Evolutionary conservation across 257 asterid species (phyloP).

Genomic region (Solanum rostratum): DNA sequence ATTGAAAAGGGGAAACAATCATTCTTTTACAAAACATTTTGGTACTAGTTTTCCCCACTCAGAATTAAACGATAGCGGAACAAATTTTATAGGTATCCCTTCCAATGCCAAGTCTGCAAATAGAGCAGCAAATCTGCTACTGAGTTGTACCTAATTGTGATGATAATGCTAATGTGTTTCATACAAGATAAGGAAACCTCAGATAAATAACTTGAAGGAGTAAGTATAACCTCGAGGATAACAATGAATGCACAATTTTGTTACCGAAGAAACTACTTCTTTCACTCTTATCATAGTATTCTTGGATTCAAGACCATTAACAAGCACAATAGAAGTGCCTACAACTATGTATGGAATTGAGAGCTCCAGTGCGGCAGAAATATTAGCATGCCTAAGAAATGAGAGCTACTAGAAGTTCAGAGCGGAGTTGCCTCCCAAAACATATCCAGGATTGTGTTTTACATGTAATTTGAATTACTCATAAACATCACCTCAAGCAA

Average conservation of each 20-base stretch:
- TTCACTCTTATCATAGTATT: background rate
- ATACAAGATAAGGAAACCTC: background rate
- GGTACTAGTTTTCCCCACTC: background rate
- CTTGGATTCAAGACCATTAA: background rate
- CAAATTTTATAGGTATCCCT: background rate
- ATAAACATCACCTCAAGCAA: background rate
- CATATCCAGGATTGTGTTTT: background rate
- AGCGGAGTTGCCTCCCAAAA: background rate
- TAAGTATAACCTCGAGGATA: background rate
- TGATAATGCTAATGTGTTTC: background rate
- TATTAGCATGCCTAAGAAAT: background rate
- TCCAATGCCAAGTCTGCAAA: background rate
- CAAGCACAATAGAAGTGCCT: background rate
- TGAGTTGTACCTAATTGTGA: background rate
- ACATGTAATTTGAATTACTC: background rate
- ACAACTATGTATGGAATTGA: background rate
- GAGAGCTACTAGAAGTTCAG: background rate
- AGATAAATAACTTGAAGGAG: background rate
- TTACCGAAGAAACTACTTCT: background rate
- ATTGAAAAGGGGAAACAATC: background rate
- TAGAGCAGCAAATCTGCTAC: background rate
- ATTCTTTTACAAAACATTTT: background rate
- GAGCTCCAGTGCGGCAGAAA: background rate
- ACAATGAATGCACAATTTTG: background rate
- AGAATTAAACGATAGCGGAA: background rate